Percentiles rank a stretch among this genome's conserved stretches.
phyloP scores from a whole-genome alignment of 2,329 filamentous ascomycete genomes.

The Fusarium dimerum region DNA sequence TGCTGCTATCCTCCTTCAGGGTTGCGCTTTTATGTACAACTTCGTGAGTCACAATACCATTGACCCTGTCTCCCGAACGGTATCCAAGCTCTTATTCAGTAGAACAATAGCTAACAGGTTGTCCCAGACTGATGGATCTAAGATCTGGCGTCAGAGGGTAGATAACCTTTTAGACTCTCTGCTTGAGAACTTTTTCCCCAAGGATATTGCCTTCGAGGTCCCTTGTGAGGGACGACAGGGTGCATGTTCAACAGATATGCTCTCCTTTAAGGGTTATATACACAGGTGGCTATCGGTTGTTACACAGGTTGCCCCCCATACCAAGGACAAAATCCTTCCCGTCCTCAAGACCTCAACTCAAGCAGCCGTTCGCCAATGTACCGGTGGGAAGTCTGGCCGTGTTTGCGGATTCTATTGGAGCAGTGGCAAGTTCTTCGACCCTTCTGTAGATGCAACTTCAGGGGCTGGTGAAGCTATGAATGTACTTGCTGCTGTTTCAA shows the following conservation, averaged over 20 bases:
- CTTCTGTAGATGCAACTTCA: slow-evolving; percentile 52
- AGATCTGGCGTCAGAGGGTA: slow-evolving; percentile 57
- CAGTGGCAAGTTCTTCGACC: slow-evolving; percentile 43
- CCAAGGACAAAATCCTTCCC: slow-evolving; percentile 54
- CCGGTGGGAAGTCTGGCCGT: slow-evolving; percentile 57
- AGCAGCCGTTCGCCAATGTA: slow-evolving; percentile 64
- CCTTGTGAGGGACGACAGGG: slow-evolving; percentile 59
- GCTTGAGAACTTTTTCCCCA: slow-evolving; percentile 55
- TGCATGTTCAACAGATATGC: slow-evolving; percentile 70
- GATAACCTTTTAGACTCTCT: slow-evolving; percentile 55
- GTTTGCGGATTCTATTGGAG: slow-evolving; percentile 68
- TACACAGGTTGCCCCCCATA: slow-evolving; percentile 62
- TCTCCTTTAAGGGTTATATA: slow-evolving; percentile 73
- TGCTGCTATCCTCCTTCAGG: slow-evolving; percentile 61
- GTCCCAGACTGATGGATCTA: too few species aligned
- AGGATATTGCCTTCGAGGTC: slow-evolving; percentile 64
- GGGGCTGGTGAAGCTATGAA: slow-evolving; percentile 62
- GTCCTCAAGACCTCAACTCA: slow-evolving; percentile 58
- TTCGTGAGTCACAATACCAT: slow-evolving; percentile 48
- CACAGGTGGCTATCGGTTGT: slow-evolving; percentile 65
- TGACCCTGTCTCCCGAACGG: too few species aligned
- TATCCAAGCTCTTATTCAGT: slow-evolving; percentile 18
- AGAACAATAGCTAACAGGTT: too few species aligned
- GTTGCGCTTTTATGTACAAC: slow-evolving; percentile 70
- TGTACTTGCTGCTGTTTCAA: slow-evolving; percentile 55